Evolutionary conservation across 768 basidiomycete species (phyloP).

Genomic region (Lyophyllum semitale): DNA sequence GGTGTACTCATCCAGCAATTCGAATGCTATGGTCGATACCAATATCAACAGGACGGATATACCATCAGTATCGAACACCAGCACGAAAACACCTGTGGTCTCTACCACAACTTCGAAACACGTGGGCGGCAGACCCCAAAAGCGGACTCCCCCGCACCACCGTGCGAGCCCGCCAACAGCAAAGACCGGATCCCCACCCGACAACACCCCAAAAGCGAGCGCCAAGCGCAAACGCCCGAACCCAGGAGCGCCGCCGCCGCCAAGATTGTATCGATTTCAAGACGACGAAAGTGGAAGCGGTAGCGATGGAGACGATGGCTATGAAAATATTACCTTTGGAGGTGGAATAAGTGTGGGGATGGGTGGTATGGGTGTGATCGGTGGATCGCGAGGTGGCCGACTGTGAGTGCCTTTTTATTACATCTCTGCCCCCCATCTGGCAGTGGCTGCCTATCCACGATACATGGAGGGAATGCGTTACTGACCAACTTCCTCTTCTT

Average conservation of each 20-base stretch:
- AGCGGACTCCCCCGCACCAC: conserved; percentile 2
- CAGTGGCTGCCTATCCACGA: background rate
- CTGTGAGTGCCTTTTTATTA: conserved; percentile 33
- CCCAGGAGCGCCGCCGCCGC: conserved; percentile 8
- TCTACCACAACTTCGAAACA: conserved; percentile 5
- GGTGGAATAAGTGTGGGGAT: conserved; percentile 50
- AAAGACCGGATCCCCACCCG: conserved; percentile 4
- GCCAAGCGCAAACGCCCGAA: conserved; percentile 28
- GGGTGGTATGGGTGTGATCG: conserved; percentile 42
- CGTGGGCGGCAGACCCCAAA: background rate
- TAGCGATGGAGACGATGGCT: conserved; percentile 41
- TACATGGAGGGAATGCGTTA: conserved; percentile 5
- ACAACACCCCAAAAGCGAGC: conserved; percentile 7
- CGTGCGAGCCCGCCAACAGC: background rate
- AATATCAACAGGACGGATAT: background rate
- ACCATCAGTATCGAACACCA: background rate
- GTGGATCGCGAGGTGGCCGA: conserved; percentile 31
- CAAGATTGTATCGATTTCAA: conserved; percentile 15
- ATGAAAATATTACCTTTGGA: conserved; percentile 15
- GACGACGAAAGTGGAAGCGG: conserved; percentile 37
- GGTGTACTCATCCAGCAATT: conserved; percentile 14
- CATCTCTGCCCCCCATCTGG: conserved; percentile 4
- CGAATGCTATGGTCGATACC: background rate
- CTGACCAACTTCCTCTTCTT: conserved; percentile 11
- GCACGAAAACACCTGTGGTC: background rate